Evolutionary conservation across 2,329 filamentous ascomycete species (phyloP).

Genomic region (Karstenula rhodostoma): DNA sequence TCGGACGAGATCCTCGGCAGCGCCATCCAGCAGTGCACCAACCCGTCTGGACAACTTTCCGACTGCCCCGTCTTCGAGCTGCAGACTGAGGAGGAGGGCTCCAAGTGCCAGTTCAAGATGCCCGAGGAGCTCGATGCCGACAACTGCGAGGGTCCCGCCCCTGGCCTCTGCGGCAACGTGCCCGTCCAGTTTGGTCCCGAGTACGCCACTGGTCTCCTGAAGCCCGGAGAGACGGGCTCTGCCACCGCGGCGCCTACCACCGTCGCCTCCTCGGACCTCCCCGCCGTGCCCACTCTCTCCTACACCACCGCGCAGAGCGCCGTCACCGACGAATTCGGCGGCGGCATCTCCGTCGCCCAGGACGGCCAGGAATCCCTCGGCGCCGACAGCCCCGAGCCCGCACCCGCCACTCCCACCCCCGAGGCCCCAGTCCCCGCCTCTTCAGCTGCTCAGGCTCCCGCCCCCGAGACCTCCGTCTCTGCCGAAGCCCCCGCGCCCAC

Average conservation of each 20-base stretch:
- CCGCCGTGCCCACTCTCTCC: conserved; percentile 43
- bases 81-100: conserved; percentile 63
- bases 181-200: conserved; percentile 57
- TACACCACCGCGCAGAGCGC: conserved; percentile 42
- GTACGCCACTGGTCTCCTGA: conserved; percentile 45
- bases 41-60: conserved; percentile 69
- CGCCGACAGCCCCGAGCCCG: conserved; percentile 16
- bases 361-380: conserved; percentile 23
- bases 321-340: conserved; percentile 43
- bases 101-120: conserved; percentile 68
- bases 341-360: conserved; percentile 45
- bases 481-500: conserved; percentile 35
- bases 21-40: conserved; percentile 78
- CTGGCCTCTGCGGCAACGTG: conserved; percentile 72
- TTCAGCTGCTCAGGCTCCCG: conserved; percentile 10
- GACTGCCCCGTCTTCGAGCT: conserved; percentile 81
- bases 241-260: conserved; percentile 33
- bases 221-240: conserved; percentile 29
- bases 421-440: background rate
- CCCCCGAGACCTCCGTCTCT: conserved; percentile 10
- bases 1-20: conserved; percentile 69
- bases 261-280: conserved; percentile 26
- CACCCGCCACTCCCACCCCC: conserved; percentile 13
- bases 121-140: conserved; percentile 66
- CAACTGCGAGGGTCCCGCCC: conserved; percentile 63